Conservation (phyloP, 371 early-diverging fungal genomes). For the Nematocida ausubeli region DNA sequence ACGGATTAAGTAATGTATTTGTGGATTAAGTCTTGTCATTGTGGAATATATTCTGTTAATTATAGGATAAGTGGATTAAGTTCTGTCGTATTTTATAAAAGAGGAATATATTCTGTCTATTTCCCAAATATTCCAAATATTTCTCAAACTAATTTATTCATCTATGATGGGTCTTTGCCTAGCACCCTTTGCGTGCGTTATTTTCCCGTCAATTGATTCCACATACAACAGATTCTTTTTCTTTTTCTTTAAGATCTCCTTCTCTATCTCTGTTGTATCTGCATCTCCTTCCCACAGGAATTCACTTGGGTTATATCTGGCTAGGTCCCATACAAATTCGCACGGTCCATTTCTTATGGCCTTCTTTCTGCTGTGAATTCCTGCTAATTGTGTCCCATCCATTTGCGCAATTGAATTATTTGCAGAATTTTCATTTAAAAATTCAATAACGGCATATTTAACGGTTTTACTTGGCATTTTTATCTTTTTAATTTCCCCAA, state of each 20-base stretch:
- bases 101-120: too few relatives aligned
- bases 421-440: background rate
- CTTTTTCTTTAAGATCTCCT: constrained; percentile 26
- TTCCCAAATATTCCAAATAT: too few relatives aligned
- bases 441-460: constrained; percentile 18
- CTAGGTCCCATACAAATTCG: constrained; percentile 41
- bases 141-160: too few relatives aligned
- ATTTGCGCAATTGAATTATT: constrained; percentile 16
- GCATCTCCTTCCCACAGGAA: constrained; percentile 41
- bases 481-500: constrained; percentile 28
- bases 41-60: too few relatives aligned
- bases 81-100: too few relatives aligned
- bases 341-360: background rate
- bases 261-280: constrained; percentile 23
- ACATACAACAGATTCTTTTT: constrained; percentile 35
- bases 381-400: constrained; percentile 25
- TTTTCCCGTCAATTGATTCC: constrained; percentile 16
- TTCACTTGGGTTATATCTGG: background rate
- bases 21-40: too few relatives aligned
- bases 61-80: too few relatives aligned
- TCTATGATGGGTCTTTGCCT: constrained; percentile 3
- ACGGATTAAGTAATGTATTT: too few relatives aligned
- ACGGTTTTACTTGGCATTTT: constrained; percentile 30
- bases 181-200: background rate
- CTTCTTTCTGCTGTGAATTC: constrained; percentile 25